Base-by-base conservation (phyloP, 1,284 basidiomycete species). In the Cryptococcus maquisensis region DNA sequence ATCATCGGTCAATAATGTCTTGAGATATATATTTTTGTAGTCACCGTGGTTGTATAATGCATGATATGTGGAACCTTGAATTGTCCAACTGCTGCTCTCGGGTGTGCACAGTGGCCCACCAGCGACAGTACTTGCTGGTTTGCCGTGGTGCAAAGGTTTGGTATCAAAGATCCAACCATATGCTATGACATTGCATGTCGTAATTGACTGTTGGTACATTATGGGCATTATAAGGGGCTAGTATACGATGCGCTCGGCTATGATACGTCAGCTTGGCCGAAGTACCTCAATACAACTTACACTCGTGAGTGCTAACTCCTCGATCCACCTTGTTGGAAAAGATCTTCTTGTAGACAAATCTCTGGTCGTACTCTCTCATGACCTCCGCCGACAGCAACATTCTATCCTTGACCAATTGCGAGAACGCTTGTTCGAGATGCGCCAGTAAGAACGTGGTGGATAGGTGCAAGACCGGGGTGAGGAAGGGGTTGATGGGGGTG, bases 311-410 rank as follows among this genome's bases (percentile, higher is more conserved):
- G 49, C 69, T 67, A 3, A 70, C 67, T 13, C 67, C 63, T 36
- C 70, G 58, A 60, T 77, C 75, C 23, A 71, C 68, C 51, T 53
- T 65, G 23, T 62, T 58, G 5, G 66, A 63, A 56, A 73, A 75
- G 21, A 77, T 51, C 49, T 63, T 62, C 44, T 67, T 70, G 52
- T 74, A 75, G 4, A 75, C 75, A 46, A 77, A 77, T 40, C 73
- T 58, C 46, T 65, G 62, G 55, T 75, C 74, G 50, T 77, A 75
- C 61, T 77, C 75, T 47, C 70, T 61, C 74, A 75, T 75, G 24
- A 77, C 75, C 55, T 77, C 74, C 18, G 73, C 68, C 18, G 60
- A 62, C 26, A 77, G 62, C 15, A 74, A 47, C 70, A 71, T 69
- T 40, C 69, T 62, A 50, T 77, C 75, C 47, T 72, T 73, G 44